Base-by-base conservation (phyloP, 345 rosid species). In the Hirschfeldia incana region DNA sequence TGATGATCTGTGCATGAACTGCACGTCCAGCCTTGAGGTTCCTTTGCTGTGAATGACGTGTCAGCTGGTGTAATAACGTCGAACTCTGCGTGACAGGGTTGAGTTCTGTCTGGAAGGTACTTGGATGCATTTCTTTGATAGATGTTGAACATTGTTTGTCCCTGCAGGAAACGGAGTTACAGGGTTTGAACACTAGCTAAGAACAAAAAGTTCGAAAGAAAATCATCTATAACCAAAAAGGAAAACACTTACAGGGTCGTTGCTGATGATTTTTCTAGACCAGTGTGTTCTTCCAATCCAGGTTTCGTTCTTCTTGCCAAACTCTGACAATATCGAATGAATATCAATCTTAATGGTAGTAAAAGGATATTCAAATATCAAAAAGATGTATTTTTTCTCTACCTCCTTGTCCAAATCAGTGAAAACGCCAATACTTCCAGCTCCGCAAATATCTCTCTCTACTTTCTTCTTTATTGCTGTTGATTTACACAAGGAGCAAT, bases 401-500 rank as follows among this genome's bases (percentile, higher is more conserved):
- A 91, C 98, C 75, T 92, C 95, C 88, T 53, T 85, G 82, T 89
- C 88, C 74, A 89, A 74, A 55, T 86, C 91, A 77, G 82, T 90
- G 71, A 55, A 80, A 67, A 90, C 86, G 11, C 91, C 92, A 84
- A 78, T 78, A 81, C 85, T 89, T 76, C 94, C 92, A 70, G 88
- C 97, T 84, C 91, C 97, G 29, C 86, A 92, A 6, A 89, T 78
- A 83, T 92, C 95, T 82, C 83, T 81, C 85, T 92, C 92, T 90
- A 91, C 79, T 11, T 89, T 90, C 86, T 88, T 90, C 87, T 87
- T 91, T 77, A 94, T 88, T 36, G 88, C 98, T 94, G 83, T 65
- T 71, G 21, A 79, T 59, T 59, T 51, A 68, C 73, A 83, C 76
- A 61, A 78, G 33, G 37, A 79, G 17, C 55, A 59, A 46, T 17